Evolutionary conservation across 75 land plant species (phyloP).

Genomic region (Sequoia sempervirens): DNA sequence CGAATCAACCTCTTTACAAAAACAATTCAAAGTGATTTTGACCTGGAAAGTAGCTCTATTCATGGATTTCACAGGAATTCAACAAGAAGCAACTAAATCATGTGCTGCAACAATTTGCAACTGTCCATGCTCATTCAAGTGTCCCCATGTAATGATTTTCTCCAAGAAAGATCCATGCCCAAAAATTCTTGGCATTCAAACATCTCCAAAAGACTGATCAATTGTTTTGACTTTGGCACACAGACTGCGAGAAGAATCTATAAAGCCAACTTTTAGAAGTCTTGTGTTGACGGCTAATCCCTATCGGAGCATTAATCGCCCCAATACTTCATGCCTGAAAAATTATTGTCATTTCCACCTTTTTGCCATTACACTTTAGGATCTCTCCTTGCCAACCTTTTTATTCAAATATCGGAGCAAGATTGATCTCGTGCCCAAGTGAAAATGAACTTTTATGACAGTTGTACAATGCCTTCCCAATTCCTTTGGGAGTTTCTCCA

Average conservation of each 20-base stretch:
- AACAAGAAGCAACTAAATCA: not conserved
- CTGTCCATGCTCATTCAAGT: not conserved
- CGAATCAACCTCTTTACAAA: not conserved
- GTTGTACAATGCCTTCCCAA: not conserved
- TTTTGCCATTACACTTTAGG: not conserved
- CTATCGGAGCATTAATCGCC: not conserved
- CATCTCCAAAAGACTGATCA: not conserved
- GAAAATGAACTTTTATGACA: not conserved
- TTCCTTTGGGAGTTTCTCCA: not conserved
- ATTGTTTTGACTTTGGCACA: not conserved
- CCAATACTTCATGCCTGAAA: not conserved
- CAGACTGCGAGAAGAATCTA: not conserved
- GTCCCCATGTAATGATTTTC: not conserved
- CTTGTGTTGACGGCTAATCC: not conserved
- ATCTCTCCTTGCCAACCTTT: not conserved
- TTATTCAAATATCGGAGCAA: not conserved
- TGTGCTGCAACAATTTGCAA: not conserved
- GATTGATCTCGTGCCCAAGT: not conserved
- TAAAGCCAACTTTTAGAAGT: not conserved
- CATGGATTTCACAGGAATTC: not conserved
- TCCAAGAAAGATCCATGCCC: not conserved
- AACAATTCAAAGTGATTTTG: not conserved
- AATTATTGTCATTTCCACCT: not conserved
- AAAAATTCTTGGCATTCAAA: not conserved
- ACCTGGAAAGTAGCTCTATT: not conserved